A percentile compares a stretch with the other conserved stretches of the same genome.
These are phyloP conservation scores for Leccinum aurantiacum DNA, from an alignment of 768 basidiomycete species.

Conservation along the genomic window DNA sequence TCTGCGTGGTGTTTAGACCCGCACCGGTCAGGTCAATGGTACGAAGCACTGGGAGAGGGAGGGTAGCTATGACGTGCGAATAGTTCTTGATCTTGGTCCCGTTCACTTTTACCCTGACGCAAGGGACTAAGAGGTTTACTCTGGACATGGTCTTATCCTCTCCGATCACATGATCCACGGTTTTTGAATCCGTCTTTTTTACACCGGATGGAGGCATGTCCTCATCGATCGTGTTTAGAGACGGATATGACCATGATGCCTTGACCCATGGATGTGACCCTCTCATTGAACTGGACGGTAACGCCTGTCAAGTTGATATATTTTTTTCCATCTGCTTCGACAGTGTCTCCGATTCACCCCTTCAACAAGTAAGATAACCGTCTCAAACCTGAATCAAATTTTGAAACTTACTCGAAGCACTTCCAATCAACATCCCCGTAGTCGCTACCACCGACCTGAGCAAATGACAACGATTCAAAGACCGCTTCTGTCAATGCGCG, in stretches of 20 bases:
- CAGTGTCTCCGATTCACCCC: conserved; percentile 27
- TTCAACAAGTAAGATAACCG: background rate
- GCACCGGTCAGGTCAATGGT: conserved; percentile 34
- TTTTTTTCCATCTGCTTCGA: conserved; percentile 21
- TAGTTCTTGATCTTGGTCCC: conserved; percentile 23
- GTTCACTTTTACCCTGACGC: conserved; percentile 11
- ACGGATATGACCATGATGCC: conserved; percentile 4
- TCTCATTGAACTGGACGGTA: conserved; percentile 15
- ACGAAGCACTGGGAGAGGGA: conserved; percentile 39
- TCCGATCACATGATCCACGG: background rate
- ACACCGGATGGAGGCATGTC: background rate
- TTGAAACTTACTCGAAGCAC: conserved; percentile 31
- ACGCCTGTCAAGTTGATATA: conserved; percentile 8
- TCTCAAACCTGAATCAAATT: background rate
- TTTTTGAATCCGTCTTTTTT: background rate
- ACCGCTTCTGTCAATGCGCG: conserved; percentile 36
- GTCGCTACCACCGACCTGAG: background rate
- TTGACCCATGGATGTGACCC: conserved; percentile 23
- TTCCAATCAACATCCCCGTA: conserved; percentile 27
- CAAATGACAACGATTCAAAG: conserved; percentile 31
- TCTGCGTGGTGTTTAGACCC: conserved; percentile 31
- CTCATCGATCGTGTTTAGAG: background rate
- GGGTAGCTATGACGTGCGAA: conserved; percentile 43
- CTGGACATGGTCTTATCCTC: background rate
- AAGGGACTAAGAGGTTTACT: background rate